Evolutionary conservation across 1,139 yeast species (phyloP).

Genomic region (Candida sp.): DNA sequence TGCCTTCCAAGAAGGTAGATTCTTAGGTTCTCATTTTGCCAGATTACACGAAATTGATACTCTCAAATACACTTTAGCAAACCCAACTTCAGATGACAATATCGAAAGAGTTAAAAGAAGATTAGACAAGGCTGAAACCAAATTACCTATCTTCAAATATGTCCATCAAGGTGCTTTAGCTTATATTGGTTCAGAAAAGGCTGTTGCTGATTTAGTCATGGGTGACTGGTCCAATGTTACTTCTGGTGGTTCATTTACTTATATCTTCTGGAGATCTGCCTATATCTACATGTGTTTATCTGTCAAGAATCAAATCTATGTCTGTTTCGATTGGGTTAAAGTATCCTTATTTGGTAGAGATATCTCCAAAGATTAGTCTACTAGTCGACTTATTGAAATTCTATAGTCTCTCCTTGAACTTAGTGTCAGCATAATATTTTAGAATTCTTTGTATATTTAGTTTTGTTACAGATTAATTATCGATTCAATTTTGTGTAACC

Average conservation of each 20-base stretch:
- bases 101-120: conserved; percentile 39
- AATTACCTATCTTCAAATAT: conserved; percentile 58
- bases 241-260: conserved; percentile 83
- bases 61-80: conserved; percentile 39
- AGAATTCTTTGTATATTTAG: too few relatives aligned
- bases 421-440: too few relatives aligned
- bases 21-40: conserved; percentile 70
- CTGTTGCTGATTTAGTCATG: conserved; percentile 90
- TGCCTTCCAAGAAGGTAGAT: conserved; percentile 91
- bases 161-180: conserved; percentile 74
- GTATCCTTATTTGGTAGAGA: conserved; percentile 89
- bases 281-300: conserved; percentile 92
- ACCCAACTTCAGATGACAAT: conserved; percentile 27
- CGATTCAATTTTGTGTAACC: background rate
- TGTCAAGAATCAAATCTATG: conserved; percentile 81
- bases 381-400: background rate
- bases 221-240: conserved; percentile 82
- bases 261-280: conserved; percentile 92
- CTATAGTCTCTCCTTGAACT: background rate
- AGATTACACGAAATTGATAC: conserved; percentile 67
- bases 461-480: too few relatives aligned
- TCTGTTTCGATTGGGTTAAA: conserved; percentile 85
- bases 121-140: conserved; percentile 38
- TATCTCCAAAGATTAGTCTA: conserved; percentile 50
- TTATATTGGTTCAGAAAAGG: conserved; percentile 85